These are phyloP conservation scores for Pholiota adiposa DNA, from an alignment of 1,284 basidiomycete genomes.

Conservation along the genomic window DNA sequence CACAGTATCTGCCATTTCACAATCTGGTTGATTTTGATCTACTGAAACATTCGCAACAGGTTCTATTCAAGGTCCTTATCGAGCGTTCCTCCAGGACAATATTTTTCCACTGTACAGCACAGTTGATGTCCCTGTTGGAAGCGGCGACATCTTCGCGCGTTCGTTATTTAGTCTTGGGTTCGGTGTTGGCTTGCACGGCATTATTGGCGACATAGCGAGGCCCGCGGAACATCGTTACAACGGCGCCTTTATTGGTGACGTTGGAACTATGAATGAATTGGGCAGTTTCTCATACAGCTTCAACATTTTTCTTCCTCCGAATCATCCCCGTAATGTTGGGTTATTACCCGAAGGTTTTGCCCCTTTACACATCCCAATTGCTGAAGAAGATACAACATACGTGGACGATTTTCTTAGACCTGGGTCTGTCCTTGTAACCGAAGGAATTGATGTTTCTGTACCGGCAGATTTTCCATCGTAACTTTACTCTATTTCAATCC, in stretches of 20 bases:
- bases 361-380: slow-evolving; percentile 8
- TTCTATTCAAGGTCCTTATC: neutral
- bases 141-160: neutral
- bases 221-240: neutral
- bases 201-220: neutral
- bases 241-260: slow-evolving; percentile 18
- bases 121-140: neutral
- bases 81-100: neutral
- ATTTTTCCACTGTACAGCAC: neutral
- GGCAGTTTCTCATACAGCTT: slow-evolving; percentile 13
- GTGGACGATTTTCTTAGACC: slow-evolving; percentile 5
- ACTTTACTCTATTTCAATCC: neutral
- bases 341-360: slow-evolving; percentile 5
- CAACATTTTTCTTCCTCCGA: slow-evolving; percentile 17
- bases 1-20: neutral
- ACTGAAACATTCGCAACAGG: neutral
- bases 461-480: neutral
- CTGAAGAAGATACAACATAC: neutral
- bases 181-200: neutral
- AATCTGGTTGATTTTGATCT: neutral
- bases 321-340: slow-evolving; percentile 10
- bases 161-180: neutral
- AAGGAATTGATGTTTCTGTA: neutral
- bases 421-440: slow-evolving; percentile 9
- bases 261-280: slow-evolving; percentile 8